These are phyloP conservation scores for Xanthoparmelia taractica DNA, from an alignment of 495 filamentous ascomycete species.

Conservation along the genomic window DNA sequence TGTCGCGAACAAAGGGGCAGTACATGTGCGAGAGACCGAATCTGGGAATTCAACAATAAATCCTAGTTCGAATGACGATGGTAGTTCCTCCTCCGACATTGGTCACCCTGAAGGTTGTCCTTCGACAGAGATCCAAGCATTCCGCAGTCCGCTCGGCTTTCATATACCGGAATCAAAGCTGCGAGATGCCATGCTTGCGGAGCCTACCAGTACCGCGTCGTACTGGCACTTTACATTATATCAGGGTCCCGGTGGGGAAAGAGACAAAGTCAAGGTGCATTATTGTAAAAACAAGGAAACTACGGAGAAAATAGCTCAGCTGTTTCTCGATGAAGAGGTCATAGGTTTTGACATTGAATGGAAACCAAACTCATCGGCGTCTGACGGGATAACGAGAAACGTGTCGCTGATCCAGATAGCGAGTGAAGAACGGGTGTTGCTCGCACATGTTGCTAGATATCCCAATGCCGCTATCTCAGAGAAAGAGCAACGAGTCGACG, in stretches of 20 bases:
- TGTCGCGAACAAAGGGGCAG: neutral
- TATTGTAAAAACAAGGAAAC: conserved; percentile 63
- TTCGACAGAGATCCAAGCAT: neutral
- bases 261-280: conserved; percentile 54
- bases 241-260: conserved; percentile 36
- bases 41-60: neutral
- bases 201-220: conserved; percentile 7
- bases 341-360: conserved; percentile 87
- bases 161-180: conserved; percentile 21
- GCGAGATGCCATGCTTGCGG: conserved; percentile 15
- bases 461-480: conserved; percentile 31
- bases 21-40: neutral
- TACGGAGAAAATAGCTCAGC: conserved; percentile 56
- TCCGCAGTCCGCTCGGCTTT: conserved; percentile 22
- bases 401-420: conserved; percentile 76
- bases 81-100: neutral
- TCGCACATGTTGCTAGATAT: conserved; percentile 71
- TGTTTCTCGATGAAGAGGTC: conserved; percentile 61
- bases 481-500: conserved; percentile 25
- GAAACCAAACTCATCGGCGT: conserved; percentile 43
- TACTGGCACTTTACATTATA: conserved; percentile 63
- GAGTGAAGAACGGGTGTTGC: conserved; percentile 64
- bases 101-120: neutral
- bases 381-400: conserved; percentile 50
- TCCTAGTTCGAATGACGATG: neutral